phyloP scores from a whole-genome alignment of 768 basidiomycete genomes.

The Lenzites betulinus region DNA sequence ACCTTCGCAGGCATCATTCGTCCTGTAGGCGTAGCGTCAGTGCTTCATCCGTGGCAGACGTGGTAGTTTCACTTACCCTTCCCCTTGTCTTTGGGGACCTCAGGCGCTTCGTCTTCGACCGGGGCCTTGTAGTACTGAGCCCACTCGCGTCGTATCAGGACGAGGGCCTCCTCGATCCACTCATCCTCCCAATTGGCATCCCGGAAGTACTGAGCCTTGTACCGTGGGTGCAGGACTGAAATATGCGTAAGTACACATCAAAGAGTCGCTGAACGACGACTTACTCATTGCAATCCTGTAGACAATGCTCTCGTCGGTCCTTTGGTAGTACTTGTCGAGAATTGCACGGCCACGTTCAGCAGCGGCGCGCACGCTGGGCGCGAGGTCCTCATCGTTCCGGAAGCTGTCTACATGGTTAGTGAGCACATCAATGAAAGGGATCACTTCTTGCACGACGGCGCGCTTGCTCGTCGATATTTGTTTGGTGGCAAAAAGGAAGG shows the following conservation, averaged over 20 bases:
- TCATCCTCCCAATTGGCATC: too few relatives aligned
- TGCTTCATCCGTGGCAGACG: too few relatives aligned
- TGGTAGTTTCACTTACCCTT: too few relatives aligned
- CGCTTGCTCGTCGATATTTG: constrained; percentile 23
- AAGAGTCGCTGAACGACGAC: neutral
- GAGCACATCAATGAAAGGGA: constrained; percentile 33
- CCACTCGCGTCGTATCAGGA: constrained; percentile 21
- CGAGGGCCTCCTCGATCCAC: too few relatives aligned
- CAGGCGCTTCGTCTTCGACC: too few relatives aligned
- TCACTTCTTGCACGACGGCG: constrained; percentile 33
- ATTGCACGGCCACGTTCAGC: constrained; percentile 22
- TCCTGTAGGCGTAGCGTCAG: too few relatives aligned
- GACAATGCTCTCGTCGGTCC: constrained; percentile 28
- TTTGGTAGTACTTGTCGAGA: constrained; percentile 35
- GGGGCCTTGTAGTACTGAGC: too few relatives aligned
- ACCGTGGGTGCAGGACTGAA: too few relatives aligned
- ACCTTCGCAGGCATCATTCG: too few relatives aligned
- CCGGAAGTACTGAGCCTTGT: too few relatives aligned
- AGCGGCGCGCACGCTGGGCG: constrained; percentile 24
- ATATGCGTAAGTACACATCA: too few relatives aligned
- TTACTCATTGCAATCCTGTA: constrained; percentile 33
- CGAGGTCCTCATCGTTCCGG: constrained; percentile 14
- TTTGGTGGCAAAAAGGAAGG: constrained; percentile 30
- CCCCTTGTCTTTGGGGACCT: too few relatives aligned
- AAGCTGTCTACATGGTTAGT: constrained; percentile 25